These are phyloP conservation scores for Nemania sp. DNA, from an alignment of 2,329 filamentous ascomycete genomes.

Conservation along the genomic window DNA sequence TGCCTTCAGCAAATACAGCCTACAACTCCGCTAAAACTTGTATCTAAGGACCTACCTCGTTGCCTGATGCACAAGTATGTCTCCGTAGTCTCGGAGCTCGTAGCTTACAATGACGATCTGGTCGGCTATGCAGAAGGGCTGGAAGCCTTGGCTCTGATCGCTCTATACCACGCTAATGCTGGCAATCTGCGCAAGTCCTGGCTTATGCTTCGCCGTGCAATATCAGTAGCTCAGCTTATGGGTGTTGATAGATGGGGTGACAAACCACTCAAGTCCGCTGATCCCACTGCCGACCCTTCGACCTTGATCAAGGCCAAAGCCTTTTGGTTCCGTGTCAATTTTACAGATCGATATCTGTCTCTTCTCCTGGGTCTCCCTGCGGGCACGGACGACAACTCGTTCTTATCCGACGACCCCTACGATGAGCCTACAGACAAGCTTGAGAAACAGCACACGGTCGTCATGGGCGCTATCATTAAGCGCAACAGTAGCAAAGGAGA, in stretches of 20 bases:
- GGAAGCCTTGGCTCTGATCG: conserved; percentile 53
- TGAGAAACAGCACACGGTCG: conserved; percentile 48
- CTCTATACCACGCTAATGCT: conserved; percentile 54
- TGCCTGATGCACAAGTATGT: conserved; percentile 41
- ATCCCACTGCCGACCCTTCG: conserved; percentile 40
- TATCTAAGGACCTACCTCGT: conserved; percentile 29
- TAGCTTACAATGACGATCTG: conserved; percentile 56
- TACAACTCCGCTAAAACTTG: conserved; percentile 36
- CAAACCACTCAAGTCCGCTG: conserved; percentile 44
- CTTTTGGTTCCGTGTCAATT: conserved; percentile 55
- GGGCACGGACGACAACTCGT: conserved; percentile 46
- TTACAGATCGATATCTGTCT: conserved; percentile 54
- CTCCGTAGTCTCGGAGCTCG: conserved; percentile 41
- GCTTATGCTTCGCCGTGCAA: conserved; percentile 53
- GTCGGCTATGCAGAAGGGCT: conserved; percentile 56
- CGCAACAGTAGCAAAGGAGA: conserved; percentile 46
- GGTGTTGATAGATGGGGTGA: conserved; percentile 47
- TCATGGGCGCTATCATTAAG: conserved; percentile 51
- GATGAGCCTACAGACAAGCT: conserved; percentile 48
- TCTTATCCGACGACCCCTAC: conserved; percentile 36
- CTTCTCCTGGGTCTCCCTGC: conserved; percentile 55
- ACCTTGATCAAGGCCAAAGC: conserved; percentile 36
- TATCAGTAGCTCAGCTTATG: conserved; percentile 56
- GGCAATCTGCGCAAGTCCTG: conserved; percentile 59
- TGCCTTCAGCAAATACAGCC: conserved; percentile 48